Conservation (phyloP, 768 basidiomycete genomes). For the Amanita phalloides region DNA sequence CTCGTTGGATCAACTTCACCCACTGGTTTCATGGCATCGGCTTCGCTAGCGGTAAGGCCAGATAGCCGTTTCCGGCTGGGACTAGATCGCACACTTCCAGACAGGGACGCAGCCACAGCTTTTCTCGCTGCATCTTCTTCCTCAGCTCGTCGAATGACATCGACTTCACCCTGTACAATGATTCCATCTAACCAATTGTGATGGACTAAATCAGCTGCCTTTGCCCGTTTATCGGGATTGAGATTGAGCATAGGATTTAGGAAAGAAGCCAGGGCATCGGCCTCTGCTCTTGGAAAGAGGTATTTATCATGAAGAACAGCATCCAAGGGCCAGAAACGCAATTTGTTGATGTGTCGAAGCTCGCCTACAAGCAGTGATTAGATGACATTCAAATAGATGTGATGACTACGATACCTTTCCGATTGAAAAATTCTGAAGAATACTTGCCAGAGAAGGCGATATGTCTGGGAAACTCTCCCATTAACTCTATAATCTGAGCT, state of each 20-base stretch:
- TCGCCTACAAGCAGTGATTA: constrained; percentile 34
- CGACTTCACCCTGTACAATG: constrained; percentile 84
- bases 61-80: constrained; percentile 21
- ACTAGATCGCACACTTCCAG: constrained; percentile 22
- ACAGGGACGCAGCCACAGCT: constrained; percentile 34
- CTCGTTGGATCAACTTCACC: constrained; percentile 30
- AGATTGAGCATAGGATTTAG: constrained; percentile 84
- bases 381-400: background rate
- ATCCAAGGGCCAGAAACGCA: constrained; percentile 84
- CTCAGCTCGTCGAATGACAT: constrained; percentile 61
- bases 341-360: constrained; percentile 87
- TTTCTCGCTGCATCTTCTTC: constrained; percentile 30
- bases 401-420: constrained; percentile 56
- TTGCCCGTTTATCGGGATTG: constrained; percentile 81
- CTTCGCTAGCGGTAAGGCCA: constrained; percentile 27
- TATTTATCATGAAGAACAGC: constrained; percentile 90
- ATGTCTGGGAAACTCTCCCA: constrained; percentile 80
- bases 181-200: constrained; percentile 84
- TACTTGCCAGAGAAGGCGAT: constrained; percentile 90
- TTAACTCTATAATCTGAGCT: constrained; percentile 93
- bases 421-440: constrained; percentile 88
- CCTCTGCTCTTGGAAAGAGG: constrained; percentile 76
- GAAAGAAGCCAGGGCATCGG: constrained; percentile 73
- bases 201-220: constrained; percentile 74
- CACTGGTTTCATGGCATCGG: constrained; percentile 67